Base-by-base conservation (phyloP, 2,329 filamentous ascomycete species). In the Scedosporium boydii region DNA sequence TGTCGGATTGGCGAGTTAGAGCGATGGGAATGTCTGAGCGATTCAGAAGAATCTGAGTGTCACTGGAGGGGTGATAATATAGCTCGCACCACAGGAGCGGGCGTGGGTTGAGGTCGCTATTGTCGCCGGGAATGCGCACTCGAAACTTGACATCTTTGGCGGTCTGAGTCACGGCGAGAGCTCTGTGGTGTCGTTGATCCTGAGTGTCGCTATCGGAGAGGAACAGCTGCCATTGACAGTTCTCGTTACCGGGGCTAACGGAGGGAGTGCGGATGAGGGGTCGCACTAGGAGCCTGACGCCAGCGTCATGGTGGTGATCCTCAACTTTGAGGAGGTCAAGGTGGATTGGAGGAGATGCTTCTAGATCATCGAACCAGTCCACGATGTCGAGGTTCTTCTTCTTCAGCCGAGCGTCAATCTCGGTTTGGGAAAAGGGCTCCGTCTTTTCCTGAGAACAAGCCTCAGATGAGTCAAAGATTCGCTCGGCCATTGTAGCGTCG, bases 81-180 rank as follows among this genome's bases (percentile, higher is more conserved):
- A 86, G 73, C 69, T 85, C 82, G 69, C 81, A 85, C 80, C 80
- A 84, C n/a, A 85, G 67, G 4, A 81, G 80, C 16, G 79, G 73
- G 6, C 74, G 70, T 14, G 59, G 48, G 27, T 21, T 34, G 26
- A 10, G 46, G 29, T 6, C 59, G 18, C 46, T 38, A 16, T 61
- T 42, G 62, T 80, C 78, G 16, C 77, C 76, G 4, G 82, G 83
- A 63, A 85, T 82, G 59, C 78, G 76, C 64, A 85, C 81, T 46
- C 80, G 81, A 68, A 85, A 85, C 65, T 83, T 85, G 76, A 84
- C 83, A 70, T 85, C 82, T 68, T 79, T 79, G 64, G 78, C 76
- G 4, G 82, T 85, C 74, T 86, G 83, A 66, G 82, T 84, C 68
- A 86, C 82, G 42, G 83, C 83, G 27, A 86, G 72, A 58, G 85